These are phyloP conservation scores for Lasiodiplodia gonubiensis DNA, from an alignment of 2,329 filamentous ascomycete species.

Conservation along the genomic window DNA sequence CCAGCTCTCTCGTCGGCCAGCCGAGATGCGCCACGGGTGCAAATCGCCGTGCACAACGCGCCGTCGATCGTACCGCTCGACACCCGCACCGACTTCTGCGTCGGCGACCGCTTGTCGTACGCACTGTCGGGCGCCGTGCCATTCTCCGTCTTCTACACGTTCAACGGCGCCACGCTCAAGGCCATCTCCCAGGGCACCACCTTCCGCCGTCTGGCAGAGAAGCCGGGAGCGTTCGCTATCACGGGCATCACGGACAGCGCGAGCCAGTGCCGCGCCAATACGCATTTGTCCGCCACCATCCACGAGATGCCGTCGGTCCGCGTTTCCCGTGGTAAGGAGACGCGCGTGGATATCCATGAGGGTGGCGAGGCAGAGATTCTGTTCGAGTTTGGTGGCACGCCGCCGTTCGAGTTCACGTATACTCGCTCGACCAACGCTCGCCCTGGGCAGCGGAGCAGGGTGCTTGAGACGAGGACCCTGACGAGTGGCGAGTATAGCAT, in stretches of 20 bases:
- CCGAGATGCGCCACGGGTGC: slow-evolving; percentile 74
- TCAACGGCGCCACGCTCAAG: slow-evolving; percentile 77
- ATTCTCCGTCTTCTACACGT: slow-evolving; percentile 91
- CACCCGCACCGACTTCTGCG: slow-evolving; percentile 85
- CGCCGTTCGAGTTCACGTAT: slow-evolving; percentile 97
- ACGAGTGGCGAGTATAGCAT: slow-evolving; percentile 81
- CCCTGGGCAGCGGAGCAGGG: slow-evolving; percentile 62
- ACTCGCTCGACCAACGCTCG: slow-evolving; percentile 89
- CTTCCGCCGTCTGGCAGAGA: slow-evolving; percentile 92
- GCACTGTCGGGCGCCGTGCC: slow-evolving; percentile 88
- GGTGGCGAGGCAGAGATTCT: slow-evolving; percentile 91
- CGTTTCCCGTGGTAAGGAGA: slow-evolving; percentile 81
- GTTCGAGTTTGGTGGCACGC: slow-evolving; percentile 94
- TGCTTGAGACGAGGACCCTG: slow-evolving; percentile 91
- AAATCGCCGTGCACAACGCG: slow-evolving; percentile 91
- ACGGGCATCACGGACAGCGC: slow-evolving; percentile 86
- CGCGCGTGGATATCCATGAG: slow-evolving; percentile 92
- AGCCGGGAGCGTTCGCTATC: slow-evolving; percentile 85
- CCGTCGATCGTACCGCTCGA: slow-evolving; percentile 90
- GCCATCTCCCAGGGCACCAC: slow-evolving; percentile 79
- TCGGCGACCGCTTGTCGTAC: slow-evolving; percentile 92
- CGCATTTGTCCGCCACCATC: slow-evolving; percentile 80
- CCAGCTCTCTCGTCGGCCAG: slow-evolving; percentile 57
- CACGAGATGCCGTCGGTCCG: slow-evolving; percentile 91
- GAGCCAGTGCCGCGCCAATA: slow-evolving; percentile 81